phyloP scores from a whole-genome alignment of 2,329 filamentous ascomycete species.

The Cladosporium austrohemisphaericum region DNA sequence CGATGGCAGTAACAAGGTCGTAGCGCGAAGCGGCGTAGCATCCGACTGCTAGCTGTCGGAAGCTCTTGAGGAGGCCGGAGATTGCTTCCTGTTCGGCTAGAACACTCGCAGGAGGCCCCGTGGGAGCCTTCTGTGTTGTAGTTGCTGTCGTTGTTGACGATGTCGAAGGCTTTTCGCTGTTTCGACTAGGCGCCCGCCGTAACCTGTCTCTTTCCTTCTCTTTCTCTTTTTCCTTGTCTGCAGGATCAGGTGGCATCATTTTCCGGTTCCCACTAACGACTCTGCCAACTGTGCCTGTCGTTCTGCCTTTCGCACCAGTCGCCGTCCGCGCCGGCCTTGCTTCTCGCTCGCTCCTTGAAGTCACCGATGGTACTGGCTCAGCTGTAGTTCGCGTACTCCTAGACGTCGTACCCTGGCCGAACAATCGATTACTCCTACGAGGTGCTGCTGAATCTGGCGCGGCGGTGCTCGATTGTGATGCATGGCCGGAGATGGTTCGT shows the following conservation, averaged over 20 bases:
- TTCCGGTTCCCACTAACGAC: slow-evolving; percentile 91
- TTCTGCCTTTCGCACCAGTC: slow-evolving; percentile 64
- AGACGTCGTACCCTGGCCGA: slow-evolving; percentile 65
- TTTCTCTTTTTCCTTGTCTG: slow-evolving; percentile 55
- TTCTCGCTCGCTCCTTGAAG: slow-evolving; percentile 52
- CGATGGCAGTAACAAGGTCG: slow-evolving; percentile 71
- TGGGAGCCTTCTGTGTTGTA: slow-evolving; percentile 9
- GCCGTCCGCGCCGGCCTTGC: slow-evolving; percentile 56
- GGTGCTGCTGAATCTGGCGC: slow-evolving; percentile 40
- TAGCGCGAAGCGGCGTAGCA: slow-evolving; percentile 77
- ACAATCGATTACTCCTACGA: slow-evolving; percentile 43
- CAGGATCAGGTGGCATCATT: slow-evolving; percentile 45
- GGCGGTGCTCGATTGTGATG: slow-evolving; percentile 35
- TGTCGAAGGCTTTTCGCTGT: slow-evolving; percentile 50
- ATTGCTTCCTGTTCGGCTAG: slow-evolving; percentile 64
- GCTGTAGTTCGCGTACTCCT: slow-evolving; percentile 56
- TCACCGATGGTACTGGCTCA: slow-evolving; percentile 50
- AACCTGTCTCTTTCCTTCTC: slow-evolving; percentile 43
- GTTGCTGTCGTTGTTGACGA: slow-evolving; percentile 13
- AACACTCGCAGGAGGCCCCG: slow-evolving; percentile 1
- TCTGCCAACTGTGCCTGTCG: slow-evolving; percentile 69
- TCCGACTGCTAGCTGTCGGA: slow-evolving; percentile 75
- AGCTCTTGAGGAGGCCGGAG: slow-evolving; percentile 71
- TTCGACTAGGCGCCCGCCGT: slow-evolving; percentile 53
- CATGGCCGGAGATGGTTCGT: slow-evolving; percentile 85